These are phyloP conservation scores for Podospora conica DNA, from an alignment of 495 filamentous ascomycete genomes.

Conservation along the genomic window DNA sequence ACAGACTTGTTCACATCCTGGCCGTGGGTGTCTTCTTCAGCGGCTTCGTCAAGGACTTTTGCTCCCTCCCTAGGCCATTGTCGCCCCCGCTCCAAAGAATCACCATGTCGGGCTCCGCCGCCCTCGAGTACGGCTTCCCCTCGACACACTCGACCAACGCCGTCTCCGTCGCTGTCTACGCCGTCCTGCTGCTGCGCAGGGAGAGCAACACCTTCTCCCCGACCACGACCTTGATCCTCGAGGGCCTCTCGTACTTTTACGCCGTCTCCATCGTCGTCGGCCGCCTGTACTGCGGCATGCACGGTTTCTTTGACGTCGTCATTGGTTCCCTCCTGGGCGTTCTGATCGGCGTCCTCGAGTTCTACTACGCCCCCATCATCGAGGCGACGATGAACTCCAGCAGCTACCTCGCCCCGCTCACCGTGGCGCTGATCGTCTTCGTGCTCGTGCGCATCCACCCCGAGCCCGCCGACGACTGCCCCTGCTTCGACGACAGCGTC, in stretches of 20 bases:
- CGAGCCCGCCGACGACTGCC: constrained; percentile 93
- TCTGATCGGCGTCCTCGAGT: constrained; percentile 59
- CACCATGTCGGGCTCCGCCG: constrained; percentile 91
- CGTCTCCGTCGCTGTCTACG: constrained; percentile 87
- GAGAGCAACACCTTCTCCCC: constrained; percentile 48
- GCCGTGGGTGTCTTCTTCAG: constrained; percentile 88
- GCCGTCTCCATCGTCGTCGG: constrained; percentile 85
- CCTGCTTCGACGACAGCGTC: constrained; percentile 95
- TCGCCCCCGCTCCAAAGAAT: constrained; percentile 92
- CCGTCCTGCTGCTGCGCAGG: constrained; percentile 56
- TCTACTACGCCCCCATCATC: constrained; percentile 58
- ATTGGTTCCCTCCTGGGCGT: constrained; percentile 72
- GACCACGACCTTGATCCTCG: constrained; percentile 50
- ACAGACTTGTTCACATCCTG: constrained; percentile 79
- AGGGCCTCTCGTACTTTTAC: constrained; percentile 70
- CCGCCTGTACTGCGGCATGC: constrained; percentile 95
- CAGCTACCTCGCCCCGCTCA: constrained; percentile 50
- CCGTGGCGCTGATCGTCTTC: constrained; percentile 58
- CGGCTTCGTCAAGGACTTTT: constrained; percentile 88
- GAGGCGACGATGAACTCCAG: constrained; percentile 59
- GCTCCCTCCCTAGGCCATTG: constrained; percentile 88
- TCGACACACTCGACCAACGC: constrained; percentile 97
- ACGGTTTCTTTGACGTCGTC: constrained; percentile 87
- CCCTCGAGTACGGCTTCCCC: constrained; percentile 94
- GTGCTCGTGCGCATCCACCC: constrained; percentile 82